Evolutionary conservation across 345 rosid species (phyloP), one percentile per base, ranked within the genome.

Genomic region (Salix viminalis): DNA sequence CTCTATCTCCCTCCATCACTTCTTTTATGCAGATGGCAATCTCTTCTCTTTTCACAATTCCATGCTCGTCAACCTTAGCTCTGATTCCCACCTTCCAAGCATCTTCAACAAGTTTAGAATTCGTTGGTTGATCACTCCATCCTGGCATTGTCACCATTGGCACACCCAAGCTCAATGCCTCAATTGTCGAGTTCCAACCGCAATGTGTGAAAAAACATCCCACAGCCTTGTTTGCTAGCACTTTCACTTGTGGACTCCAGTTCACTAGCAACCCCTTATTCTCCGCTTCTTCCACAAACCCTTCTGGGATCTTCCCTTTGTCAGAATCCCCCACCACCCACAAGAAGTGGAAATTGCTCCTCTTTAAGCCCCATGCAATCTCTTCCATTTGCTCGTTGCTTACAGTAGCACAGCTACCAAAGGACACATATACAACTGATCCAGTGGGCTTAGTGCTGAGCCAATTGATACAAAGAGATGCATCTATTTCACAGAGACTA

Each of bases 391-490:
- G 94, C 34, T 73, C 64, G 11, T 41, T 66, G 80, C 83, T 76
- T 54, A 88, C 69, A 30, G 71, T 30, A 10, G 88, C 80, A 83
- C 89, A 67, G 90, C 97, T 88, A 13, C 97, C 97, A 44, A 91
- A 92, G 7, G 97, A 86, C 16, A 86, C 80, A 24, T 84, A 92
- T 3, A 92, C 84, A 24, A 91, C 95, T 0, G 92, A 91, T 5
- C 80, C 52, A 39, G 82, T 26, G 50, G 88, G 86, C 83, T 83
- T 91, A 5, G 58, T 28, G 74, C 62, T 79, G 24, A 92, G 87
- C 96, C 96, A 92, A 0, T 62, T 23, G 11, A 32, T 77, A 66
- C 81, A 74, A 15, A 71, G 69, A 26, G 84, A 74, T 12, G 80
- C 74, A 61, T 87, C 87, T 1, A 64, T 37, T 46, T 76, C 67